A percentile compares a stretch with the other conserved stretches of the same genome.
phyloP scores from a whole-genome alignment of 495 filamentous ascomycete genomes.

The Penicillium ochrochloron region DNA sequence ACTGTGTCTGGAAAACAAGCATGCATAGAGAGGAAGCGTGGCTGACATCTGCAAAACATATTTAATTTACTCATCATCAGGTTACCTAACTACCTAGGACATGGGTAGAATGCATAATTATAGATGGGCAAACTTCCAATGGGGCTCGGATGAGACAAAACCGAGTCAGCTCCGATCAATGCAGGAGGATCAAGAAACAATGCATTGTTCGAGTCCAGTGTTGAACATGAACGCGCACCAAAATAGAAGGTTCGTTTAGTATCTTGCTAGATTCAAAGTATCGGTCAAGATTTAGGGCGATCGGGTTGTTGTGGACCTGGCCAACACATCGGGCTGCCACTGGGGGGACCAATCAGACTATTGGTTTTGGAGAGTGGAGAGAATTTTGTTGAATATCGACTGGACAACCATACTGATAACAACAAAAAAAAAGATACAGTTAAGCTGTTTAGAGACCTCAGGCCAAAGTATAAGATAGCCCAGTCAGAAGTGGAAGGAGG shows the following conservation, averaged over 20 bases:
- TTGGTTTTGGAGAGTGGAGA: not conserved
- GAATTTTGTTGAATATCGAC: not conserved
- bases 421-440: not conserved
- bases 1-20: too few relatives aligned
- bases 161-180: not conserved
- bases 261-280: slow-evolving; percentile 3
- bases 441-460: not conserved
- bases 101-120: too few relatives aligned
- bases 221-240: too few relatives aligned
- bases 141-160: not conserved
- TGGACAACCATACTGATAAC: not conserved
- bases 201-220: not conserved
- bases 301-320: slow-evolving; percentile 19
- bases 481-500: not conserved
- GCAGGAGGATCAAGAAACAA: not conserved
- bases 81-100: too few relatives aligned
- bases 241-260: not conserved
- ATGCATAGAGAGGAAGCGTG: too few relatives aligned
- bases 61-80: too few relatives aligned
- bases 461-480: not conserved
- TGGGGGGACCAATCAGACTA: slow-evolving; percentile 19
- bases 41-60: too few relatives aligned
- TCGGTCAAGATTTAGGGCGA: slow-evolving; percentile 17
- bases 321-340: slow-evolving; percentile 21
- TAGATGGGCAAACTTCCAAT: too few relatives aligned